Base-by-base conservation (phyloP, 441 rosid genomes). In the Pelargonium australe region DNA sequence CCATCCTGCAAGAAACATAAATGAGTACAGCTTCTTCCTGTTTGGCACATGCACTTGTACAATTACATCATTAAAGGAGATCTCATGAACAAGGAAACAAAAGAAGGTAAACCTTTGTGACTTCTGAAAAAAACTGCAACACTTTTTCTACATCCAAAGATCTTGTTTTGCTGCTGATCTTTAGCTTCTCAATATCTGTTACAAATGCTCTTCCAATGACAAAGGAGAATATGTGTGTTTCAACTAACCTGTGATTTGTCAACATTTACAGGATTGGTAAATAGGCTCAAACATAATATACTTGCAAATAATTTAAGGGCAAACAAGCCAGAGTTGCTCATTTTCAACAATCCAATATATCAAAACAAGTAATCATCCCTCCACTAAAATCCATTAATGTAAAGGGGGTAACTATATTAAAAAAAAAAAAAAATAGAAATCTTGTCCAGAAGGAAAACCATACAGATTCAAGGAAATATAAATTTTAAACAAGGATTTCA, bases 161-260 rank as follows among this genome's bases (percentile, higher is more conserved):
- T 82, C 92, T 89, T 72, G 85, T 82, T 87, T 90, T 90, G 90
- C 89, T 89, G 84, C 91, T 78, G 72, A 95, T 88, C 80, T 95
- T 95, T 85, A 95, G 85, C 89, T 95, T 95, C 78, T 88, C 99
- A 68, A 92, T 83, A 81, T 95, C 99, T 41, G 96, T 86, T 72
- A 92, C 99, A 88, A 92, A 95, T 57, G 98, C 99, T 88, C 99
- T 86, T 85, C 99, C 99, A 80, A 95, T 90, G 76, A 92, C 99
- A 83, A 95, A 95, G 62, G 91, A 92, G 89, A 95, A 95, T 77
- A 95, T 85, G 67, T 95, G 99, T 75, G 98, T 92, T 86, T 95
- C 99, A 76, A 92, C 99, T 88, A 95, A 83, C 97, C 99, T 95
- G 96, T 72, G 72, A 74, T 82, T 51, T 71, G 68, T 53, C 58